Conservation (phyloP, 164 flowering plant genomes). For the Aristolochia fimbriata region DNA sequence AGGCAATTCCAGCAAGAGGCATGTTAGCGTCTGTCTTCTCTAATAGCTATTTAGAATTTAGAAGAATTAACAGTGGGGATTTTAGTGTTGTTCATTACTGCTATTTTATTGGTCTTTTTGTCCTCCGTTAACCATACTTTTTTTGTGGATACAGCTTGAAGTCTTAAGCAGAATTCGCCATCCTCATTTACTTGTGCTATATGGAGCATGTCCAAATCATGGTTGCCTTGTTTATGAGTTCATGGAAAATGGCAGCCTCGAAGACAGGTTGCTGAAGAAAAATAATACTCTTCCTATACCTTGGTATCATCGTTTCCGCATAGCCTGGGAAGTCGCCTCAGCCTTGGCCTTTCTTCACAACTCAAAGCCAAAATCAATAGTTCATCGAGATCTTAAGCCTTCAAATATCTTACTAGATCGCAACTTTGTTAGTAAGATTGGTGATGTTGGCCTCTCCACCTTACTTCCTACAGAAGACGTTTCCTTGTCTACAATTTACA, state of each 20-base stretch:
- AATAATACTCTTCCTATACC: slow-evolving; percentile 51
- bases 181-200: slow-evolving; percentile 78
- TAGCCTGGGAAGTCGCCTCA: slow-evolving; percentile 90
- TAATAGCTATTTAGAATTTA: too few relatives aligned
- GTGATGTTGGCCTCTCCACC: slow-evolving; percentile 85
- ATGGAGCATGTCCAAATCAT: slow-evolving; percentile 80
- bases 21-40: not conserved
- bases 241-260: slow-evolving; percentile 91
- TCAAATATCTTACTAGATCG: slow-evolving; percentile 82
- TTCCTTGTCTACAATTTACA: slow-evolving; percentile 24
- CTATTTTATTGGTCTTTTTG: too few relatives aligned
- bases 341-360: slow-evolving; percentile 73
- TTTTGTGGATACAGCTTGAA: slow-evolving; percentile 48
- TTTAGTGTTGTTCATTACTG: not conserved
- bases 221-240: slow-evolving; percentile 88
- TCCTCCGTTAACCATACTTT: not conserved
- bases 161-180: slow-evolving; percentile 71
- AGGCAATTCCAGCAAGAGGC: slow-evolving; percentile 88
- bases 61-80: not conserved
- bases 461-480: slow-evolving; percentile 30
- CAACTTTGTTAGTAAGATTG: slow-evolving; percentile 80
- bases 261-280: slow-evolving; percentile 41
- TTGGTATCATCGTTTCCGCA: slow-evolving; percentile 67
- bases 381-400: slow-evolving; percentile 92
- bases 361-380: slow-evolving; percentile 62